Evolutionary conservation across 106 monocot genomes (phyloP).

Genomic region (Dendrobium catenatum): DNA sequence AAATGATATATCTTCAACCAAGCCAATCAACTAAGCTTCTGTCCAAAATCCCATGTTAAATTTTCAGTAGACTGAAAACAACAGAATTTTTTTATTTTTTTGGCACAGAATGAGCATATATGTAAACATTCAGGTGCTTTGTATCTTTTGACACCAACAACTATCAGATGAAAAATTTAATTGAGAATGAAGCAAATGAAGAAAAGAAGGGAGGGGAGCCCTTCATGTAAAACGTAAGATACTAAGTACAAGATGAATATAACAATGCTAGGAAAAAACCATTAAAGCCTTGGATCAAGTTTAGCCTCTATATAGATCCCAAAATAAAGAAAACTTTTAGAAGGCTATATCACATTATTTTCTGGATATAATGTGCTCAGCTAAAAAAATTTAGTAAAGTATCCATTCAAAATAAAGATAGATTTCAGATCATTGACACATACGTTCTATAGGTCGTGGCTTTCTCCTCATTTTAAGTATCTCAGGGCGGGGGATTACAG

Average conservation of each 20-base stretch:
- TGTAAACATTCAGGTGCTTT: too few relatives aligned
- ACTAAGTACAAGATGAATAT: background rate
- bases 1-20: background rate
- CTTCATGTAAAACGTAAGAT: background rate
- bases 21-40: background rate
- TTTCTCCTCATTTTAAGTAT: slow-evolving; percentile 75
- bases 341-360: background rate
- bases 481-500: slow-evolving; percentile 87
- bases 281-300: background rate
- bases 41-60: background rate
- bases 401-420: background rate
- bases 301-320: background rate
- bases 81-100: background rate
- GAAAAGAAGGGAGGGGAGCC: background rate
- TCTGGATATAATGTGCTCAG: background rate
- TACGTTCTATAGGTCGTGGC: slow-evolving; percentile 76
- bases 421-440: background rate
- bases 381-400: background rate
- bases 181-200: background rate
- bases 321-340: background rate
- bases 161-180: background rate
- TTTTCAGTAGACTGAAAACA: background rate
- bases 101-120: background rate
- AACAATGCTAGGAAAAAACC: background rate
- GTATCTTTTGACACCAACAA: too few relatives aligned